Evolutionary conservation across 192 early-diverging fungal species (phyloP).

Genomic region (Coemansia sp.): DNA sequence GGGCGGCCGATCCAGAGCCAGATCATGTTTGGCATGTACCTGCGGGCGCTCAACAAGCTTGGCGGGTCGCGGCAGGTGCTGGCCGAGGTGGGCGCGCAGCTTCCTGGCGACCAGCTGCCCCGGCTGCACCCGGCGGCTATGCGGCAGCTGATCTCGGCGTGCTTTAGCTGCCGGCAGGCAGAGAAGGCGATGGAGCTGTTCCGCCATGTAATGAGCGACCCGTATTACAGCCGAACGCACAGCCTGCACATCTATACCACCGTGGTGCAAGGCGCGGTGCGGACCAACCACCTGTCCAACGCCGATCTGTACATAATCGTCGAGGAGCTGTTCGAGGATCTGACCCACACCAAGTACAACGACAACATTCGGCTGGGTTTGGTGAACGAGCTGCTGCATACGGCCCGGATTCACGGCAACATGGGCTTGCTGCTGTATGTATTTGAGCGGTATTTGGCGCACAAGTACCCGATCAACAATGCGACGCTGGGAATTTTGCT

Average conservation of each 20-base stretch:
- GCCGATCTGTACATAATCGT: conserved; percentile 5
- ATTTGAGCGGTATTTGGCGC: conserved; percentile 21
- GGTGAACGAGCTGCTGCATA: conserved; percentile 33
- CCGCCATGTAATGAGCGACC: not conserved
- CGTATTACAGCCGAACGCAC: not conserved
- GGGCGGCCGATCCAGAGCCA: conserved; percentile 13
- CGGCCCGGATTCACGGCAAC: conserved; percentile 7
- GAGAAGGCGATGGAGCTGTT: conserved; percentile 27
- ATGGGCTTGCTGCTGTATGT: conserved; percentile 2
- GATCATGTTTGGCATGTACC: conserved; percentile 23
- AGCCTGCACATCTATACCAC: conserved; percentile 30
- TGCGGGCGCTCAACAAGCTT: conserved; percentile 41
- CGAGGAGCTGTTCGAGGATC: conserved; percentile 21
- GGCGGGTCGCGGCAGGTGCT: conserved; percentile 18
- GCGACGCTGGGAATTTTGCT: conserved; percentile 37
- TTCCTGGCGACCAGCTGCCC: not conserved
- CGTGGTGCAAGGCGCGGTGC: conserved; percentile 15
- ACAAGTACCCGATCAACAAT: conserved; percentile 12
- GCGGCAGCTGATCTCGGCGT: conserved; percentile 33
- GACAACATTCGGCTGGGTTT: conserved; percentile 18
- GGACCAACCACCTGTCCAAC: not conserved
- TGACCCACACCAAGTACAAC: not conserved
- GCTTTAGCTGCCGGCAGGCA: conserved; percentile 26
- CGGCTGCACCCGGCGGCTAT: conserved; percentile 2
- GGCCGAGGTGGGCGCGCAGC: conserved; percentile 8